phyloP scores from a whole-genome alignment of 805 yeast species.

The Isabelozyma heimii region DNA sequence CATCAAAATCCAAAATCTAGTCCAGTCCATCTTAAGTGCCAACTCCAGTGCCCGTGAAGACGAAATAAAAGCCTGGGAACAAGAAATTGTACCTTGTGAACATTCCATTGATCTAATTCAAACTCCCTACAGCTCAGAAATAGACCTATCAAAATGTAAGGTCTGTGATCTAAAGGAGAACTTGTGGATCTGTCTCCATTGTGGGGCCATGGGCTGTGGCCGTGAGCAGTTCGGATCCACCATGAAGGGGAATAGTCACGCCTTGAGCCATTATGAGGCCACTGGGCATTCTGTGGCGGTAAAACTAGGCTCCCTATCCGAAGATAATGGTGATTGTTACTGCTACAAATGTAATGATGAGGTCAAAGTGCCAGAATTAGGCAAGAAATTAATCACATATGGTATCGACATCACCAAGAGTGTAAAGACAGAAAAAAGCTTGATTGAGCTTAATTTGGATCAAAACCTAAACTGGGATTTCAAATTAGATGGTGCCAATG shows the following conservation, averaged over 20 bases:
- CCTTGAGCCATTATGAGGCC: constrained; percentile 62
- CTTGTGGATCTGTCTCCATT: constrained; percentile 87
- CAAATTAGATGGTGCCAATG: constrained; percentile 69
- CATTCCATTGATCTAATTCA: constrained; percentile 65
- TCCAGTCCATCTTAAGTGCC: constrained; percentile 49
- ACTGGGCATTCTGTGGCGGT: constrained; percentile 78
- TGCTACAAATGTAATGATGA: constrained; percentile 92
- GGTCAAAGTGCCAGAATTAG: constrained; percentile 64
- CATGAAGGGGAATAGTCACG: constrained; percentile 88
- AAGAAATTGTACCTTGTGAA: constrained; percentile 75
- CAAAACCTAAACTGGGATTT: constrained; percentile 95
- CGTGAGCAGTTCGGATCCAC: constrained; percentile 90
- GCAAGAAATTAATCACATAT: constrained; percentile 48
- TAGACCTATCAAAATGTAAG: constrained; percentile 45
- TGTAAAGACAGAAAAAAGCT: constrained; percentile 78
- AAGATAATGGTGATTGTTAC: constrained; percentile 68
- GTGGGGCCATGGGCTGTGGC: constrained; percentile 95
- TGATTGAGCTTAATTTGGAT: constrained; percentile 87
- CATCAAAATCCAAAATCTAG: constrained; percentile 21
- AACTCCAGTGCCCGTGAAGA: constrained; percentile 59
- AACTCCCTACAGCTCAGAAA: constrained; percentile 5
- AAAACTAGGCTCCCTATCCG: constrained; percentile 83
- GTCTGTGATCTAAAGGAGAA: constrained; percentile 69
- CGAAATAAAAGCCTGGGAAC: constrained; percentile 89
- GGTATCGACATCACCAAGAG: constrained; percentile 60